These are phyloP conservation scores for Meyerozyma guilliermondii DNA, from an alignment of 1,139 yeast genomes.

Conservation along the genomic window DNA sequence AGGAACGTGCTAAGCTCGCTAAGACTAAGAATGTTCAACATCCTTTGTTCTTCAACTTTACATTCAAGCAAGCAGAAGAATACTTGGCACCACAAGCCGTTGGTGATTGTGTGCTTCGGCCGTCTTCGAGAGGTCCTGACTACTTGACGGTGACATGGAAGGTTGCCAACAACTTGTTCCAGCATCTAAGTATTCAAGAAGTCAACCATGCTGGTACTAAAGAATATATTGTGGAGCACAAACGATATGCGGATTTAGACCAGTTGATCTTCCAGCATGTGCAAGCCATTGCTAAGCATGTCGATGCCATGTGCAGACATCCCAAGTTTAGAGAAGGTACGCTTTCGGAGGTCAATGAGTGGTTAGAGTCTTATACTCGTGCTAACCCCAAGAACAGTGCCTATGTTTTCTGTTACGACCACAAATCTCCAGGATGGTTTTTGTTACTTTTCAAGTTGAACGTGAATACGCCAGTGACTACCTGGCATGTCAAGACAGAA, in stretches of 20 bases:
- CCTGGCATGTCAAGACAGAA: conserved; percentile 88
- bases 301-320: conserved; percentile 77
- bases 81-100: conserved; percentile 81
- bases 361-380: conserved; percentile 84
- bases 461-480: conserved; percentile 63
- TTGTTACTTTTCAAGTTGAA: conserved; percentile 76
- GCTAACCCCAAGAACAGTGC: conserved; percentile 91
- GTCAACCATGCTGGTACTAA: conserved; percentile 53
- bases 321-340: conserved; percentile 89
- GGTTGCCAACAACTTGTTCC: conserved; percentile 84
- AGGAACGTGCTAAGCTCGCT: conserved; percentile 51
- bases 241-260: conserved; percentile 79
- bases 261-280: conserved; percentile 88
- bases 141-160: conserved; percentile 96
- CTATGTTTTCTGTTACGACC: conserved; percentile 87
- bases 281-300: conserved; percentile 77
- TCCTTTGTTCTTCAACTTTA: conserved; percentile 83
- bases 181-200: conserved; percentile 85
- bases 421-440: conserved; percentile 90
- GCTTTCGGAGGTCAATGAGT: conserved; percentile 72
- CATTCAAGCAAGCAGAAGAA: conserved; percentile 86
- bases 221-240: conserved; percentile 62
- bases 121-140: conserved; percentile 84
- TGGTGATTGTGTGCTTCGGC: conserved; percentile 93
- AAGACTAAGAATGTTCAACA: conserved; percentile 79